Conservation (phyloP, 495 filamentous ascomycete species). For the Xeromyces bisporus region DNA sequence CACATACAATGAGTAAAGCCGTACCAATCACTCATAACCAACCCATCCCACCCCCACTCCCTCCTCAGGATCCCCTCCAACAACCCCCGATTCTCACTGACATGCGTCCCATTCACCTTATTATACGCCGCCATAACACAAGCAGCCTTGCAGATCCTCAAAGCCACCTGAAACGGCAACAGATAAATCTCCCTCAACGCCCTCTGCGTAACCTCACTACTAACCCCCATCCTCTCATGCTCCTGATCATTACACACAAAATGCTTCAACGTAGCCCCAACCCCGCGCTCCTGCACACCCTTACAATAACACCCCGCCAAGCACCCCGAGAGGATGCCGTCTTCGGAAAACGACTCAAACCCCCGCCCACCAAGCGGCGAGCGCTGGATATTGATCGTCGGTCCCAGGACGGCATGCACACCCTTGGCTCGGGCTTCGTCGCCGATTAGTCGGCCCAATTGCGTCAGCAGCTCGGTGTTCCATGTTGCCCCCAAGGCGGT, state of each 20-base stretch:
- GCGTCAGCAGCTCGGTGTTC: constrained; percentile 42
- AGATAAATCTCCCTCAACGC: constrained; percentile 65
- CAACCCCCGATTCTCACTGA: constrained; percentile 46
- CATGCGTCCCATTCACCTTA: constrained; percentile 53
- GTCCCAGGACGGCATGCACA: constrained; percentile 52
- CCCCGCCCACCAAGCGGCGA: constrained; percentile 60
- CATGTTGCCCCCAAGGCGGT: constrained; percentile 58
- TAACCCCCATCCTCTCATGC: constrained; percentile 49
- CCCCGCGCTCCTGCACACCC: constrained; percentile 53
- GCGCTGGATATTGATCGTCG: constrained; percentile 65
- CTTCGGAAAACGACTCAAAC: constrained; percentile 69
- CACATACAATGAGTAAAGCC: no score
- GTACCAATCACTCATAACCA: constrained; percentile 58
- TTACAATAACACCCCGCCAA: constrained; percentile 48
- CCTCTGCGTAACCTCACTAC: constrained; percentile 48
- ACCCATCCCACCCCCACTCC: constrained; percentile 56
- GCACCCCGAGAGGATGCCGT: constrained; percentile 52
- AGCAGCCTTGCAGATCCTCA: constrained; percentile 44
- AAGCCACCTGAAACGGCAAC: constrained; percentile 54
- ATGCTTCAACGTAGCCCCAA: constrained; percentile 62
- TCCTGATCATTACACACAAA: constrained; percentile 76
- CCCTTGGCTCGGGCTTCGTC: constrained; percentile 55
- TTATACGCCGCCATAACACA: constrained; percentile 68
- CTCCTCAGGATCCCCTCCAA: constrained; percentile 47
- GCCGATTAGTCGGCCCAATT: constrained; percentile 45